Conservation (phyloP, 208 protist genomes). For the Crithidia sp. region DNA sequence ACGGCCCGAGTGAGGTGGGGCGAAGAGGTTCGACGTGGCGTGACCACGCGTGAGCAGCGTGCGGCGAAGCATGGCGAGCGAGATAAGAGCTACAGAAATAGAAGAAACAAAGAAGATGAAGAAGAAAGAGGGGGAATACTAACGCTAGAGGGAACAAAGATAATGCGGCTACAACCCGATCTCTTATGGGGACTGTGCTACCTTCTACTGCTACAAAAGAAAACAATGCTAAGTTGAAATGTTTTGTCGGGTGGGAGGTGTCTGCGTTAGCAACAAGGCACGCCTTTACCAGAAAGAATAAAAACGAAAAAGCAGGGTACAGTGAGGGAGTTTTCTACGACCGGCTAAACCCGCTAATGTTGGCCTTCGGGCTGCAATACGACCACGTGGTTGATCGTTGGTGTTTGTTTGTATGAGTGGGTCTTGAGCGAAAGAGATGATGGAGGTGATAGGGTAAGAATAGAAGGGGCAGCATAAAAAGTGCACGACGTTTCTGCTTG, state of each 20-base stretch:
- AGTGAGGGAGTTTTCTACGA: not conserved
- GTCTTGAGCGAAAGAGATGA: conserved; percentile 2
- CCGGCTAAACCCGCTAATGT: too few species aligned
- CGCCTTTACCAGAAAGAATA: too few species aligned
- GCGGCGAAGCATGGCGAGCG: conserved; percentile 71
- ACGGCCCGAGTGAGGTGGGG: conserved; percentile 83
- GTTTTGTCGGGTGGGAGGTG: too few species aligned
- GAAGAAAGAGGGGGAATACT: not conserved
- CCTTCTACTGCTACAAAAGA: too few species aligned
- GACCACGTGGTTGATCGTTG: not conserved
- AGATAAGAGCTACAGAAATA: not conserved
- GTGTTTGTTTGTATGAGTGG: too few species aligned
- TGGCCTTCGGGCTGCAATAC: not conserved
- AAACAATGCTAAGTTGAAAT: too few species aligned
- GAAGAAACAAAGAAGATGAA: conserved; percentile 12
- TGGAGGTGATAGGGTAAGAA: conserved; percentile 16
- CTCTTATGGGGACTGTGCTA: too few species aligned
- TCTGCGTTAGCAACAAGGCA: too few species aligned
- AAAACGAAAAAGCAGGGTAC: not conserved
- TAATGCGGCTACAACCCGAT: too few species aligned
- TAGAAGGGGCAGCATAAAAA: not conserved
- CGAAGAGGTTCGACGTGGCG: conserved; percentile 90
- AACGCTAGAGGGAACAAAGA: not conserved
- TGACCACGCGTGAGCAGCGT: conserved; percentile 66
- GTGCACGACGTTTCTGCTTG: too few species aligned